Evolutionary conservation across 306 rosid genomes (phyloP).

Genomic region (Vigna mungo): DNA sequence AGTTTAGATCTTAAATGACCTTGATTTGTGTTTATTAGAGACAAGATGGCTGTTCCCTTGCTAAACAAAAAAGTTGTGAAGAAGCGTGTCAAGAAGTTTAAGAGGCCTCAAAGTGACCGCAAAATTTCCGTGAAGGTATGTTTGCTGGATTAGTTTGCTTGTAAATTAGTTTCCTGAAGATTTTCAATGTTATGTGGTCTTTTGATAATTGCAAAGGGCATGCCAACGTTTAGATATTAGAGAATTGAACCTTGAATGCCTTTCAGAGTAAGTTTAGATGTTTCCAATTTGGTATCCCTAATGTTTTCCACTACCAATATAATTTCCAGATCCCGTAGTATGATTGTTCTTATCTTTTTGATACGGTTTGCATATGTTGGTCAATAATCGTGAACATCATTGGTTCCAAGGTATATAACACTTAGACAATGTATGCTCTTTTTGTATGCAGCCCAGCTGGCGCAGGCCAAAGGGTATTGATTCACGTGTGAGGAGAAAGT

Average conservation of each 20-base stretch:
- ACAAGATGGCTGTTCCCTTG: slow-evolving; percentile 73
- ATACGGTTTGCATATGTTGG: not conserved
- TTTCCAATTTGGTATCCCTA: not conserved
- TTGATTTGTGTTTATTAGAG: slow-evolving; percentile 35
- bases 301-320: not conserved
- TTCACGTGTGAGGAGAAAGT: slow-evolving; percentile 5
- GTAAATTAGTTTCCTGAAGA: not conserved
- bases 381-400: not conserved
- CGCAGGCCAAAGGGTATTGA: slow-evolving; percentile 79
- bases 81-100: slow-evolving; percentile 84
- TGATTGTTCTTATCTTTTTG: not conserved
- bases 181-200: not conserved
- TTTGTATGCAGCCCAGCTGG: slow-evolving; percentile 59
- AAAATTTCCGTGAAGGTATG: slow-evolving; percentile 80
- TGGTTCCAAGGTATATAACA: not conserved
- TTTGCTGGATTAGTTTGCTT: not conserved
- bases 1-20: not conserved
- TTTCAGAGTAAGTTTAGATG: not conserved
- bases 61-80: slow-evolving; percentile 70
- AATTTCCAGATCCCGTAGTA: not conserved
- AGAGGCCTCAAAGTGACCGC: slow-evolving; percentile 83
- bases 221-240: not conserved
- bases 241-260: not conserved
- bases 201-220: not conserved
- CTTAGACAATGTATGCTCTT: not conserved